These are phyloP conservation scores for Pseudomicrostroma phylloplanum DNA, from an alignment of 1,284 basidiomycete genomes.

Conservation along the genomic window DNA sequence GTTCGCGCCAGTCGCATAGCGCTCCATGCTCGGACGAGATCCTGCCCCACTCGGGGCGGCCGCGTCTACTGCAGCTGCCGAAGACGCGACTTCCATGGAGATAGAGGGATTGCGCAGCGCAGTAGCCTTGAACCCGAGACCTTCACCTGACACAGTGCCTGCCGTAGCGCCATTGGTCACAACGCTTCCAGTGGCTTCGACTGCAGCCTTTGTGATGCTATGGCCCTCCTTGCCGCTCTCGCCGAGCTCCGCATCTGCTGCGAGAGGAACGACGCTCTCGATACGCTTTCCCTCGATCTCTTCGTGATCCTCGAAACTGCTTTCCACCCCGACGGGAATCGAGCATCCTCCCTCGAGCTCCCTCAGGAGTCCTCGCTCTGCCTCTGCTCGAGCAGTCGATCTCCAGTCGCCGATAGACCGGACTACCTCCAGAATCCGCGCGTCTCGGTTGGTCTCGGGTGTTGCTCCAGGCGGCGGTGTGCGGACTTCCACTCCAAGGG, in stretches of 20 bases:
- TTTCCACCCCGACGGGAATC: slow-evolving; percentile 85
- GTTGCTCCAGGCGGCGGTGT: slow-evolving; percentile 42
- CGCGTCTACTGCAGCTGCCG: not conserved
- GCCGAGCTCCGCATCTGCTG: not conserved
- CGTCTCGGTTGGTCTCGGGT: slow-evolving; percentile 37
- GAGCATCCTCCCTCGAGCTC: slow-evolving; percentile 93
- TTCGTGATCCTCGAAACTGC: slow-evolving; percentile 50
- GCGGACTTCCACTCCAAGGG: slow-evolving; percentile 81
- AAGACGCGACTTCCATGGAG: no score
- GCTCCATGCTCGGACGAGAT: slow-evolving; percentile 22
- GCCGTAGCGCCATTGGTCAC: not conserved
- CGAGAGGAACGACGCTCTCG: slow-evolving; percentile 18
- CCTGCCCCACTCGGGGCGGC: not conserved
- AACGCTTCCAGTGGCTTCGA: not conserved
- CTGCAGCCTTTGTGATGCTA: slow-evolving; percentile 17
- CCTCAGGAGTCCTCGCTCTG: slow-evolving; percentile 75
- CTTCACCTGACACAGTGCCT: not conserved
- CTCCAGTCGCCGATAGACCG: slow-evolving; percentile 45
- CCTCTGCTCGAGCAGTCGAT: slow-evolving; percentile 38
- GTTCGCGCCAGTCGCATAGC: slow-evolving; percentile 22
- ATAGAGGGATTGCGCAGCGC: no score
- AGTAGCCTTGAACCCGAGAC: not conserved
- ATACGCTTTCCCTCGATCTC: slow-evolving; percentile 35
- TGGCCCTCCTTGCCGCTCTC: slow-evolving; percentile 21
- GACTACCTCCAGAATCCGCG: slow-evolving; percentile 34